Evolutionary conservation across 352 stramenopile genomes (phyloP), one percentile per base, ranked within the genome.

Genomic region (Blastocystis sp.): DNA sequence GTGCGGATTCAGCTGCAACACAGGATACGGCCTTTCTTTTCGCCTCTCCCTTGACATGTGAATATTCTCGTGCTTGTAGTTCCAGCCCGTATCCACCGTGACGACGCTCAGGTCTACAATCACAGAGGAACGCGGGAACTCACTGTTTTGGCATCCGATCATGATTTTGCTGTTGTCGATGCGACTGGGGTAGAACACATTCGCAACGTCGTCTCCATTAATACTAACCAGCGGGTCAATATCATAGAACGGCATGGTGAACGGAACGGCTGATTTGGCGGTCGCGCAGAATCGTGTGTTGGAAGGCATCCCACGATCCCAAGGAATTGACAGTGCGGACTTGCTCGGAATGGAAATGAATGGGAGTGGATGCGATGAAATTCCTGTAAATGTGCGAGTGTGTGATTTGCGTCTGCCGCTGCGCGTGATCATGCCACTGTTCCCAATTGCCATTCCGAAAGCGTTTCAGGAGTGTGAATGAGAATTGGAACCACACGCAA

Each of bases 161-260:
- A 85, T 39, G 50, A 85, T 69, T 29, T 85, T 85, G 45, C 41
- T 67, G 74, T 85, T 85, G 41, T 85, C 74, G n/a, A 85, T 85
- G 26, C 60, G 19, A 41, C 74, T 85, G 26, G 74, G 74, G 45
- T 51, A 69, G 51, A 85, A 85, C 29, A 59, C 66, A 41, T 62
- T 85, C 1, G 70, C 51, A 3, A 85, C 29, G 13, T 62, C 74
- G 24, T 85, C 74, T 6, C 26, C 61, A 35, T 85, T 16, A 51
- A 85, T 85, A 37, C 55, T 67, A 67, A 69, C 51, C 31, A 85
- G 37, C 16, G 74, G 74, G 50, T 85, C 51, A 29, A 85, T 55
- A 31, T 63, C 74, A n/a, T 85, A 85, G 74, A 45, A 67, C 13
- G 45, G 24, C 74, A 85, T 85, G 9, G 6, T 55, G 6, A 55